Base-by-base conservation (phyloP, 805 yeast species). In the Nakazawaea wickerhamii region DNA sequence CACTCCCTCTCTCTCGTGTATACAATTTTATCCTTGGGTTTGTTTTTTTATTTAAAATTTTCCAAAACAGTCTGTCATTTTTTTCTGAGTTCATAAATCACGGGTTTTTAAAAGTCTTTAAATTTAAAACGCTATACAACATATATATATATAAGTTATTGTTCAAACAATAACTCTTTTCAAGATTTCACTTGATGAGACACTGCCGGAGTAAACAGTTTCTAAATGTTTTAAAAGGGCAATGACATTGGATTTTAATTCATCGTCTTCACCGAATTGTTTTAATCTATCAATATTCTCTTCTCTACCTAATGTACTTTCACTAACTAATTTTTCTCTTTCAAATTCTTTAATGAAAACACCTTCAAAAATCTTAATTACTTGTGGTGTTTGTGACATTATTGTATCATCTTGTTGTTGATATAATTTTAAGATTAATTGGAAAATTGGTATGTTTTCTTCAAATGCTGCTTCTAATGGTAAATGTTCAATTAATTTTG, bases 371-470 rank as follows among this genome's bases (percentile, higher is more conserved):
- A 85, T 67, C 45, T 75, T 81, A 42, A 87, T 73, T 42, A 89
- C 66, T 55, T 73, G 69, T 47, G 80, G 79, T 39, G 85, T 80
- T 52, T 74, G 67, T n/a, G 50, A 43, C 32, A 78, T 60, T 32
- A 84, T 75, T 20, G 75, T 59, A 34, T 71, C 71, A 60, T 81
- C 73, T 51, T 77, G 75, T 45, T 73, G 62, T 58, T 78, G 81
- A 70, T 84, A 86, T 52, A 91, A 71, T 55, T 76, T 73, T 58
- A 84, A 68, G 44, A 93, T 72, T 50, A 90, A 70, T 54, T 84
- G 79, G 64, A 88, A 84, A 49, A 93, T 83, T 41, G 98, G 97
- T 23, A 81, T 77, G 67, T 93, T 88, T 67, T 93, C 99, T 68
- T 91, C 98, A 50, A 75, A 83, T 2, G 90, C 97, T 41, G 89